Base-by-base conservation (phyloP, 1,284 basidiomycete species). In the Amylostereum areolatum region DNA sequence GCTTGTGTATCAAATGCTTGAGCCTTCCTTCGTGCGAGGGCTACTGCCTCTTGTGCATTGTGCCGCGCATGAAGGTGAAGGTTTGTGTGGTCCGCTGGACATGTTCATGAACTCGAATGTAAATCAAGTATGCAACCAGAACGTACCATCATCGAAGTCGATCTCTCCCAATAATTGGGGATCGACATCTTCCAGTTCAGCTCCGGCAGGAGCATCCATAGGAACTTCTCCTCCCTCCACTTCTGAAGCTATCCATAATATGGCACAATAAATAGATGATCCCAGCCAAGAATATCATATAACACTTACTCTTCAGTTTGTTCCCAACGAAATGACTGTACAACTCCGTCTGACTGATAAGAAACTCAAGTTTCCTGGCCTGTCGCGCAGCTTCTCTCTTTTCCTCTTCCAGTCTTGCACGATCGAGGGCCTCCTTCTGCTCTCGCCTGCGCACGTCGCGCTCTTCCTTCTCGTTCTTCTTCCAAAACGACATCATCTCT, bases 301-400 rank as follows among this genome's bases (percentile, higher is more conserved):
- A 27, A 47, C 25, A 73, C 85, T 61, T 64, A 92, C 90, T 98
- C 73, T 97, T 97, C 60, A 99, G 81, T 72, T 99, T 99, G 70
- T 87, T 97, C 36, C 97, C 96, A 52, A 99, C 93, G 75, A 99
- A 99, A 74, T 99, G 97, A 58, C 92, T 97, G 71, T 99, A 99
- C 9, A 99, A 80, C 67, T 99, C 97, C 9, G 97, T 99, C 70
- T 99, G 97, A 53, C 93, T 98, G 69, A 99, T 96, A 67, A 99
- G 75, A 75, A 99, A 99, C 71, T 99, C 97, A 50, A 99, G 82
- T 70, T 99, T 99, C 58, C 97, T 82, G 3, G 95, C 91, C 69
- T 97, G 94, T 46, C 97, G 78, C 52, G 96, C 91, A 29, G 92
- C 89, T 70, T 99, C 97, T 45, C 97, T 83, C 65, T 89, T 92